A percentile compares a stretch with the other conserved stretches of the same genome.
Evolutionary conservation across 1,284 basidiomycete species (phyloP).

Genomic region (Stereum hirsutum): DNA sequence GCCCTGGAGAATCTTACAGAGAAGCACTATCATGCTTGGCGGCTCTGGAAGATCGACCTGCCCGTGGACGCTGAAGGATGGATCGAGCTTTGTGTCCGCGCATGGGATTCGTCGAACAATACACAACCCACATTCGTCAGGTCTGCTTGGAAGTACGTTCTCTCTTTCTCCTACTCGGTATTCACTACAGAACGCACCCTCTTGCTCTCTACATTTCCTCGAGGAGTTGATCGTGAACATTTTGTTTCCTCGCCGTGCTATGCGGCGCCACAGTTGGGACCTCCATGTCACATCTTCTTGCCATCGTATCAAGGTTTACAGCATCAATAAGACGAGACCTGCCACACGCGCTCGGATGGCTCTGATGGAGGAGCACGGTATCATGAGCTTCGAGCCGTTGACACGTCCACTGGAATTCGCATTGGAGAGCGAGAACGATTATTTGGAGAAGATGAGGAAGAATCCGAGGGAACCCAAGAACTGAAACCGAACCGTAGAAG

Average conservation of each 20-base stretch:
- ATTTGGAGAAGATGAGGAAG: slow-evolving; percentile 23
- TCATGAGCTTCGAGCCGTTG: slow-evolving; percentile 28
- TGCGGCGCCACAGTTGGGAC: slow-evolving; percentile 50
- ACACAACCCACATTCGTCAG: slow-evolving; percentile 48
- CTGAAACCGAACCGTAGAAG: too few species aligned
- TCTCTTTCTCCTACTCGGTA: neutral
- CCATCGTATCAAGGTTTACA: slow-evolving; percentile 46
- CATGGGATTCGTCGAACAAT: slow-evolving; percentile 51
- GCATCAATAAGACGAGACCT: slow-evolving; percentile 34
- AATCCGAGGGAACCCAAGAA: slow-evolving; percentile 25
- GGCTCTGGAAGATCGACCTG: slow-evolving; percentile 41
- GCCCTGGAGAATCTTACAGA: slow-evolving; percentile 36
- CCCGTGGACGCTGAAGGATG: slow-evolving; percentile 49
- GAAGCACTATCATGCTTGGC: slow-evolving; percentile 49
- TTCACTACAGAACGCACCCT: too few species aligned
- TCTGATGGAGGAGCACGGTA: slow-evolving; percentile 28
- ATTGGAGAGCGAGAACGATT: slow-evolving; percentile 30
- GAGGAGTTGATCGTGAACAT: too few species aligned
- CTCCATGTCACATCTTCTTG: slow-evolving; percentile 47
- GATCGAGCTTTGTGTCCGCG: slow-evolving; percentile 47
- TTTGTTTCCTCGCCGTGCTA: too few species aligned
- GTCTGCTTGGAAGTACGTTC: slow-evolving; percentile 43
- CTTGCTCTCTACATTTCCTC: too few species aligned
- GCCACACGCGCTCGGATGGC: slow-evolving; percentile 32
- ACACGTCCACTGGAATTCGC: slow-evolving; percentile 30